phyloP scores from a whole-genome alignment of 2,329 filamentous ascomycete species.

The Knoxdaviesia capensis region DNA sequence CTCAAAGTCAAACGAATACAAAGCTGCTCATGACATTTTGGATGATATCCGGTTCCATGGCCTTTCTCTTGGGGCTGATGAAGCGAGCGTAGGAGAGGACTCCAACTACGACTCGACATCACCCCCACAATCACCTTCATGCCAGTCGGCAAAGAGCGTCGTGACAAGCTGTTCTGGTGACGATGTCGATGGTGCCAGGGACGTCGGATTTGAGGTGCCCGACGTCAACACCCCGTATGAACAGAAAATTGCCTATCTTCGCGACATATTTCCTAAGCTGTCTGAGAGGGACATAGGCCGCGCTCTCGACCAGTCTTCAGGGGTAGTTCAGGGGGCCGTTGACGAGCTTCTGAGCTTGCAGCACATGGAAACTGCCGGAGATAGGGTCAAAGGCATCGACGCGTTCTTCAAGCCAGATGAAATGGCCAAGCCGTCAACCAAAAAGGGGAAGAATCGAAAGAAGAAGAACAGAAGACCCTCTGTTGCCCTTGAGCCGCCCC shows the following conservation, averaged over 20 bases:
- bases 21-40: conserved; percentile 36
- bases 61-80: background rate
- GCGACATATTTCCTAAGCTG: conserved; percentile 51
- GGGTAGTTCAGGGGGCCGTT: conserved; percentile 49
- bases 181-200: conserved; percentile 6
- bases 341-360: conserved; percentile 66
- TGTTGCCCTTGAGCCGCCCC: too few relatives aligned
- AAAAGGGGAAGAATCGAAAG: conserved; percentile 15
- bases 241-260: conserved; percentile 42
- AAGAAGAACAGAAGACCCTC: conserved; percentile 13
- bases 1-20: conserved; percentile 24
- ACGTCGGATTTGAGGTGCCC: conserved; percentile 10
- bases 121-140: conserved; percentile 6
- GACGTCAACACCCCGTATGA: conserved; percentile 24
- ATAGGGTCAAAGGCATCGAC: conserved; percentile 56
- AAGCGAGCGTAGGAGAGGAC: background rate
- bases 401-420: conserved; percentile 46
- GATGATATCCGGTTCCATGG: conserved; percentile 25
- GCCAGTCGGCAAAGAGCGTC: conserved; percentile 6
- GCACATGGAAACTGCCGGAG: conserved; percentile 49
- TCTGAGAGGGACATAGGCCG: conserved; percentile 44
- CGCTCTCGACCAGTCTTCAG: conserved; percentile 44
- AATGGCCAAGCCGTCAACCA: conserved; percentile 7
- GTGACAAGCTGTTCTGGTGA: too few relatives aligned
- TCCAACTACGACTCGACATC: background rate